phyloP scores from a whole-genome alignment of 768 basidiomycete genomes.

The Boletellus ananas region DNA sequence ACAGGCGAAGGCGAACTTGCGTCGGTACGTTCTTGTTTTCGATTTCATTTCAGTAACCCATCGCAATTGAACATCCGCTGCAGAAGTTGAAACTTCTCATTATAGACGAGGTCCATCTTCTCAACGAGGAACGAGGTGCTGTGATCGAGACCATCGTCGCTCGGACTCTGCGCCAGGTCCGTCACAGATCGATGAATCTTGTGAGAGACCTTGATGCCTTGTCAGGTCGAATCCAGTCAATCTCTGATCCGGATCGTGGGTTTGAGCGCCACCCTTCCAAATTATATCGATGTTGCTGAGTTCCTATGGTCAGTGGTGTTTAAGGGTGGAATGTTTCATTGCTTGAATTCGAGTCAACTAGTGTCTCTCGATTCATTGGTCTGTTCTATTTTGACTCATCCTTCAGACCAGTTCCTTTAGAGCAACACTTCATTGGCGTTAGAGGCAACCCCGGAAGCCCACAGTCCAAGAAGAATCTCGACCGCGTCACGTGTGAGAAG shows the following conservation, averaged over 20 bases:
- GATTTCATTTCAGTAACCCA: not conserved
- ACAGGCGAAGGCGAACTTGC: conserved; percentile 97
- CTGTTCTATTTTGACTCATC: conserved; percentile 98
- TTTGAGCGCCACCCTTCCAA: conserved; percentile 93
- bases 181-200: conserved; percentile 1
- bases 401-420: conserved; percentile 92
- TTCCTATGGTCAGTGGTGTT: conserved; percentile 68
- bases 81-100: conserved; percentile 92
- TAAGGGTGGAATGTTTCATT: not conserved
- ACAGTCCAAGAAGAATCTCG: conserved; percentile 78
- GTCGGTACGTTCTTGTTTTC: conserved; percentile 52
- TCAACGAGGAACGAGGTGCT: conserved; percentile 97
- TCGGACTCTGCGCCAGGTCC: conserved; percentile 82
- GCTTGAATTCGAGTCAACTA: conserved; percentile 30
- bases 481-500: conserved; percentile 85
- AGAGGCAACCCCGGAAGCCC: conserved; percentile 80
- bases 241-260: conserved; percentile 95
- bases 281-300: conserved; percentile 94
- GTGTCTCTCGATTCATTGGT: conserved; percentile 81
- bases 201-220: not conserved
- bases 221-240: conserved; percentile 92
- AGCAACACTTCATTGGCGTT: conserved; percentile 95
- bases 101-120: conserved; percentile 94
- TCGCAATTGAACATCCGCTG: not conserved
- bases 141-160: conserved; percentile 99